Percentiles rank a stretch among this genome's conserved stretches.
These are phyloP conservation scores for Boechera stricta DNA, from an alignment of 345 rosid species.

Conservation along the genomic window DNA sequence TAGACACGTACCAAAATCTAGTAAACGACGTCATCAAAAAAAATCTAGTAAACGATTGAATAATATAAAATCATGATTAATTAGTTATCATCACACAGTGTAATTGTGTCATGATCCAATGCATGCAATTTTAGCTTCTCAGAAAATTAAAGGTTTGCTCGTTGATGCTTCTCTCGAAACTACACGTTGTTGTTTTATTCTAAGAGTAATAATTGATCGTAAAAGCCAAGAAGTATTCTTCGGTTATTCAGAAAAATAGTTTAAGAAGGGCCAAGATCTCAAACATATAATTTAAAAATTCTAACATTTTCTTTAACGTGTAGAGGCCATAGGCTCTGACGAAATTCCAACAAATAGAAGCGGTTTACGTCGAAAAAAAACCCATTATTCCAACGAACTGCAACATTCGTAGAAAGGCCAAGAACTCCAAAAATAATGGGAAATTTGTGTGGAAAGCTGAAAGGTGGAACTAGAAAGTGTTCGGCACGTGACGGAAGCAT, in stretches of 20 bases:
- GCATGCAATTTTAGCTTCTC: neutral
- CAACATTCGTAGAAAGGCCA: neutral
- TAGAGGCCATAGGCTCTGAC: neutral
- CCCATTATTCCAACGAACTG: neutral
- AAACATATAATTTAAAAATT: neutral
- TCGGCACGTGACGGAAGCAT: neutral
- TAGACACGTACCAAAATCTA: neutral
- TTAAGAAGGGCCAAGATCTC: neutral
- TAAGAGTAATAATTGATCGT: too few relatives aligned
- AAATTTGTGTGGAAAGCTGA: conserved; percentile 22
- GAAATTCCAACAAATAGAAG: neutral
- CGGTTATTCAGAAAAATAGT: neutral
- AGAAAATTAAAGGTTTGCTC: neutral
- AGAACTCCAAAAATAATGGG: conserved; percentile 26
- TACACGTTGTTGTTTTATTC: neutral
- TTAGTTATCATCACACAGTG: neutral
- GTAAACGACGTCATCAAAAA: neutral
- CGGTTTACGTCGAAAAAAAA: neutral
- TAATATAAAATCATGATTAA: conserved; percentile 13
- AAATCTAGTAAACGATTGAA: neutral
- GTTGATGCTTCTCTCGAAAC: neutral
- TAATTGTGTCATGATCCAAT: neutral
- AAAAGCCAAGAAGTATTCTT: neutral
- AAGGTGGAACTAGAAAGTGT: neutral
- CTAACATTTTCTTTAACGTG: neutral